Evolutionary conservation across 768 basidiomycete genomes (phyloP), one percentile per base, ranked within the genome.

Genomic region (Hygrocybe coccinea): DNA sequence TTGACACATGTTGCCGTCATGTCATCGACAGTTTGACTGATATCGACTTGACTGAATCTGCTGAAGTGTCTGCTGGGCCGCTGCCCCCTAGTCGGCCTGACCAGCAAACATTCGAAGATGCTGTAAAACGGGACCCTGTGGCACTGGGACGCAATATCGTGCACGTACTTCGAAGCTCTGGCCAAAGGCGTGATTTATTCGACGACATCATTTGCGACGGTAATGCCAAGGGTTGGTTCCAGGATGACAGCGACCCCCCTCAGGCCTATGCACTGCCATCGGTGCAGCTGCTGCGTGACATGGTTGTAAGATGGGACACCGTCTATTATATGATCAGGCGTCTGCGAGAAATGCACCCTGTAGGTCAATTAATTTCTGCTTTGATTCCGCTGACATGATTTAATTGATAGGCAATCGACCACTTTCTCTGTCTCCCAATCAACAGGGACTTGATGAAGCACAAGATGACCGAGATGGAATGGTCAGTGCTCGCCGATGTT

Each of bases 1-100:
- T 54, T 14, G 58, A 65, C 52, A 59, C 60, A 11, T 62, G 54
- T 50, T 49, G 50, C 2, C 44, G 53, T 19, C 63, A 61, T 38
- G 35, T 52, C 7, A 19, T 64, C 21, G 34, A 56, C 22, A 47
- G 54, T 1, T 60, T 60, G n/a, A 53, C 52, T 11, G 39, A 53
- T 33, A 17, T 44, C 19, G 38, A 51, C 33, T 19, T 36, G 19
- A 39, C 25, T 24, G 50, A 56, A n/a, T 11, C 19, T 19, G 48
- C 37, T 12, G 29, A 41, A 38, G 43, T 15, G 19, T 55, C 46
- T 44, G 29, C 35, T 22, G 52, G 41, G 12, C 14, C 33, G 25
- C 24, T 43, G 44, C 43, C 41, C 12, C 36, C 17, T 39, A 22
- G 21, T 21, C 9, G 33, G 19, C 52, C 39, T 38, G 36, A 53